A percentile compares a stretch with the other conserved stretches of the same genome.
Evolutionary conservation across 2,329 filamentous ascomycete species (phyloP).

Genomic region (Cladosporium cucumerinum): DNA sequence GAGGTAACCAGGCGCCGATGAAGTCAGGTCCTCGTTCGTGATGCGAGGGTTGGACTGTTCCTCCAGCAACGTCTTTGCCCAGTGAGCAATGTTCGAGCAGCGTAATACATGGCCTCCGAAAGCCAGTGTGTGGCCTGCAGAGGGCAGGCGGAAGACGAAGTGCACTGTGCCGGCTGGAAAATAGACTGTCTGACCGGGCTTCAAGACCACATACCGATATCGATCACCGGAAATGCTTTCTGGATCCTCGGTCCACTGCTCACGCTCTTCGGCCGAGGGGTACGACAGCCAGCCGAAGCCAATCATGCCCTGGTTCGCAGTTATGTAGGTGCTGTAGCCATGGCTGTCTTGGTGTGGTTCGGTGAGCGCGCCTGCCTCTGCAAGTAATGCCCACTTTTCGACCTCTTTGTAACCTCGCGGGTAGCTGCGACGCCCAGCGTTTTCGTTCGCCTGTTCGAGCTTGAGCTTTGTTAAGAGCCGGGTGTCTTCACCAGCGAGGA

Average conservation of each 20-base stretch:
- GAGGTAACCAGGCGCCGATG: conserved; percentile 34
- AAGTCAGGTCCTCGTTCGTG: conserved; percentile 44
- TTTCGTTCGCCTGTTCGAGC: conserved; percentile 17
- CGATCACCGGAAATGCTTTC: conserved; percentile 21
- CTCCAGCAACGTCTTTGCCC: conserved; percentile 46
- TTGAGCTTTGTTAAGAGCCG: conserved; percentile 34
- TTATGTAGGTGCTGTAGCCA: conserved; percentile 36
- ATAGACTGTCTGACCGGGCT: conserved; percentile 32
- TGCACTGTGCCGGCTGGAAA: conserved; percentile 35
- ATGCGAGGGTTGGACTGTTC: conserved; percentile 43
- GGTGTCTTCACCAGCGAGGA: conserved; percentile 33
- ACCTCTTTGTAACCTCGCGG: conserved; percentile 33
- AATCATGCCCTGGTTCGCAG: conserved; percentile 30
- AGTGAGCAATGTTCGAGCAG: conserved; percentile 38
- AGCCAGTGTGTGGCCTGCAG: conserved; percentile 31
- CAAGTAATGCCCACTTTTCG: conserved; percentile 35
- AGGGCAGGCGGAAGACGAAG: conserved; percentile 33
- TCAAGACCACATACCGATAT: conserved; percentile 33
- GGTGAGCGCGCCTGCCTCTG: conserved; percentile 33
- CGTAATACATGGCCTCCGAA: conserved; percentile 35
- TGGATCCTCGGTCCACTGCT: conserved; percentile 24
- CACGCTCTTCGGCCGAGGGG: conserved; percentile 27
- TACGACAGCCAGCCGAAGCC: conserved; percentile 34
- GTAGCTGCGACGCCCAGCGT: conserved; percentile 29
- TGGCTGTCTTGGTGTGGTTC: conserved; percentile 35